These are phyloP conservation scores for Wickerhamiella lipophila DNA, from an alignment of 805 yeast genomes.

Conservation along the genomic window DNA sequence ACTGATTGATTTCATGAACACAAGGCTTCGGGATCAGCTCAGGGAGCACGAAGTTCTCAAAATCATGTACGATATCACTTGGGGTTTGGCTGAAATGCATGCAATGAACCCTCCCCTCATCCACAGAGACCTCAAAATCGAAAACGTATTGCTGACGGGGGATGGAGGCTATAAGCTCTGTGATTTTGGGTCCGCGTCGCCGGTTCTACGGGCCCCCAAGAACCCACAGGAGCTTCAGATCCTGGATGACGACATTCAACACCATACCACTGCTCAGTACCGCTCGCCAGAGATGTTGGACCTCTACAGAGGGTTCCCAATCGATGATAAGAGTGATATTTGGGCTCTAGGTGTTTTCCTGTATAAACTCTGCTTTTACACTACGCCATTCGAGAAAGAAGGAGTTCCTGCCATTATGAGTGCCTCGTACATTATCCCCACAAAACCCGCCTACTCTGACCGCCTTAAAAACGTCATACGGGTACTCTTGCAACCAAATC, in stretches of 20 bases:
- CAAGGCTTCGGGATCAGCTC: conserved; percentile 64
- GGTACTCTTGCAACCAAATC: conserved; percentile 72
- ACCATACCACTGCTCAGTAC: conserved; percentile 92
- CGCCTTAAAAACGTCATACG: conserved; percentile 63
- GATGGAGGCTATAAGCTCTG: conserved; percentile 72
- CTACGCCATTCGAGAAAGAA: conserved; percentile 80
- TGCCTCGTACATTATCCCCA: conserved; percentile 67
- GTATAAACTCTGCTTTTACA: conserved; percentile 81
- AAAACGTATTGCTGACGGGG: conserved; percentile 62
- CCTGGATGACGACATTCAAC: conserved; percentile 72
- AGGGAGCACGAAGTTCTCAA: conserved; percentile 63
- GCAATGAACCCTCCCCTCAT: conserved; percentile 50
- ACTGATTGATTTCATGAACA: conserved; percentile 76
- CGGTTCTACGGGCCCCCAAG: conserved; percentile 59
- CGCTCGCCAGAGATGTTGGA: conserved; percentile 95
- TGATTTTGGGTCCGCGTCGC: conserved; percentile 85
- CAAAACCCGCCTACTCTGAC: conserved; percentile 53
- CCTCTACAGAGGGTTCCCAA: conserved; percentile 64
- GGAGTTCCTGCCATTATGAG: conserved; percentile 79
- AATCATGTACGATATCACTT: conserved; percentile 69
- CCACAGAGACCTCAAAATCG: conserved; percentile 90
- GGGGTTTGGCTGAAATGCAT: conserved; percentile 82
- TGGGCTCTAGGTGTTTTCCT: conserved; percentile 95
- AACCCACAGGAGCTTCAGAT: conserved; percentile 59
- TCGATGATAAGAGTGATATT: conserved; percentile 84